A percentile compares a stretch with the other conserved stretches of the same genome.
These are phyloP conservation scores for Yamadazyma spencermartinsiae DNA, from an alignment of 1,139 yeast species.

Conservation along the genomic window DNA sequence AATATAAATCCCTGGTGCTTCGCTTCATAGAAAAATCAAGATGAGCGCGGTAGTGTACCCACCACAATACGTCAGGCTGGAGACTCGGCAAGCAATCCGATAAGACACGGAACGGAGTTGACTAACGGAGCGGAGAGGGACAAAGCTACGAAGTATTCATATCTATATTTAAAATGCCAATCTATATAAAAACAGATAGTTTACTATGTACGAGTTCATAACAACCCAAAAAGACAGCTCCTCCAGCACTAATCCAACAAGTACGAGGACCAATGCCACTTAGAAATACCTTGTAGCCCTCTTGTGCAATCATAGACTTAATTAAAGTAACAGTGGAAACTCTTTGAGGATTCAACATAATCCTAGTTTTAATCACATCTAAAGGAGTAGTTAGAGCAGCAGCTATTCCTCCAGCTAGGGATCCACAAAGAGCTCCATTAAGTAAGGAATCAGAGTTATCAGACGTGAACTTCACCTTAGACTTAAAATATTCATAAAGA, in stretches of 20 bases:
- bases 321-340: constrained; percentile 50
- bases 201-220: constrained; percentile 66
- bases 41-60: neutral
- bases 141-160: too few relatives aligned
- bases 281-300: constrained; percentile 68
- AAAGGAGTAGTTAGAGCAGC: constrained; percentile 94
- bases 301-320: constrained; percentile 52
- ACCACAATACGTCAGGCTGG: neutral
- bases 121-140: neutral
- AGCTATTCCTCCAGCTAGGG: constrained; percentile 91
- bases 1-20: neutral
- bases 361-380: constrained; percentile 87
- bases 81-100: neutral
- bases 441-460: constrained; percentile 49
- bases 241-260: constrained; percentile 97
- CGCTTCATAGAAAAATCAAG: neutral
- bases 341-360: constrained; percentile 69
- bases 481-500: constrained; percentile 78
- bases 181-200: constrained; percentile 8
- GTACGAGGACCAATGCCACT: constrained; percentile 93
- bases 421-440: constrained; percentile 93
- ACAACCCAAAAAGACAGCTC: constrained; percentile 93
- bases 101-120: neutral
- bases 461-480: constrained; percentile 35
- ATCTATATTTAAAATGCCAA: too few relatives aligned